Evolutionary conservation across 2,329 filamentous ascomycete genomes (phyloP).

Genomic region (Dryadomyces quercivorus): DNA sequence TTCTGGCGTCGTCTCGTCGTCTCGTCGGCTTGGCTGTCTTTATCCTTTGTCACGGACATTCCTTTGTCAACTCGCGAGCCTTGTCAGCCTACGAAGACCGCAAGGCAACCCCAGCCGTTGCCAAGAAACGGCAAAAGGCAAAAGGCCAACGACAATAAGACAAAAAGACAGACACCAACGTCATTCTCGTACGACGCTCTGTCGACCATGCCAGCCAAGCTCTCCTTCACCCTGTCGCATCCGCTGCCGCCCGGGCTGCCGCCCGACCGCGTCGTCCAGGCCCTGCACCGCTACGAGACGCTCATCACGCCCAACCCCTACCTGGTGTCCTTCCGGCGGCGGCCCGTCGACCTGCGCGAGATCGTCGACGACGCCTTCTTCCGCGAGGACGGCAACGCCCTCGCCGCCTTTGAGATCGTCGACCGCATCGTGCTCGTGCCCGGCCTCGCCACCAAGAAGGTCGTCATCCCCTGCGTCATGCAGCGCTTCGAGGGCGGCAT

Average conservation of each 20-base stretch:
- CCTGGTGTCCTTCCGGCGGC: conserved; percentile 24
- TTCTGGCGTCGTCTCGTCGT: not conserved
- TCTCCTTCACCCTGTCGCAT: conserved; percentile 25
- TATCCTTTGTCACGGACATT: not conserved
- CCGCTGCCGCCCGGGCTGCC: conserved; percentile 28
- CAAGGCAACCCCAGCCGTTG: no score
- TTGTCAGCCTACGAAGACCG: not conserved
- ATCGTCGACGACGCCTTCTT: conserved; percentile 30
- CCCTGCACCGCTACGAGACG: conserved; percentile 27
- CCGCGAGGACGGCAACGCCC: conserved; percentile 17
- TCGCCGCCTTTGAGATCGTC: conserved; percentile 19
- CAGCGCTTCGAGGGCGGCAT: conserved; percentile 28
- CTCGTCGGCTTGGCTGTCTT: no score
- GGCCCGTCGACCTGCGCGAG: conserved; percentile 19
- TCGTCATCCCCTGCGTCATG: conserved; percentile 30
- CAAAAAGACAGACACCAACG: not conserved
- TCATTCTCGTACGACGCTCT: not conserved
- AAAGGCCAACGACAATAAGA: not conserved
- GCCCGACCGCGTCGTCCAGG: conserved; percentile 24
- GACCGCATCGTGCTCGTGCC: conserved; percentile 28
- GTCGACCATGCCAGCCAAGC: conserved; percentile 16
- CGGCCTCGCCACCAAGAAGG: conserved; percentile 24
- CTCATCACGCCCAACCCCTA: conserved; percentile 28
- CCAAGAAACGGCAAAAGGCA: no score
- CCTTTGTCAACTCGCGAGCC: not conserved